These are phyloP conservation scores for Fusarium oxysporum DNA, from an alignment of 2,329 filamentous ascomycete genomes.

Conservation along the genomic window DNA sequence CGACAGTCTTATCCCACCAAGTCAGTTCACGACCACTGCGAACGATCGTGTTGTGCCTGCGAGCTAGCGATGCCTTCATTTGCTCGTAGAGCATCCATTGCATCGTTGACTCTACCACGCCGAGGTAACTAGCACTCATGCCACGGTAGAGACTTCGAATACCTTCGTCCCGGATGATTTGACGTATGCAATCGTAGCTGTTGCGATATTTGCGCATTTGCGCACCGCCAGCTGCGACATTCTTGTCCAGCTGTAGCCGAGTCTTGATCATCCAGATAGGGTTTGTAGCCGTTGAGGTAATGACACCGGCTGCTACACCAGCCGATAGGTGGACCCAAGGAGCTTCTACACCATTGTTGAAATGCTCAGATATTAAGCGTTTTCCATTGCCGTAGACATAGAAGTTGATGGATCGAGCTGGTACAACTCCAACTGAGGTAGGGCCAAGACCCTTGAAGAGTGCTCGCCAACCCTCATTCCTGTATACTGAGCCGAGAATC, in stretches of 20 bases:
- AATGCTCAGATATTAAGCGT: conserved; percentile 78
- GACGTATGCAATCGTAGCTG: conserved; percentile 85
- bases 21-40: conserved; percentile 71
- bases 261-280: conserved; percentile 98
- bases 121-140: conserved; percentile 90
- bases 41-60: conserved; percentile 69
- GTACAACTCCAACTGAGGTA: conserved; percentile 89
- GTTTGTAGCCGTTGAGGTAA: conserved; percentile 91
- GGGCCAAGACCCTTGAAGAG: conserved; percentile 94
- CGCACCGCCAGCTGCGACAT: conserved; percentile 70
- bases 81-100: conserved; percentile 97
- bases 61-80: conserved; percentile 80
- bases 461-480: conserved; percentile 83
- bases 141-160: conserved; percentile 87
- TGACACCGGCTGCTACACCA: conserved; percentile 81
- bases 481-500: conserved; percentile 84
- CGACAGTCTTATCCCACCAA: conserved; percentile 78
- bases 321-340: conserved; percentile 83
- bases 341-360: conserved; percentile 76
- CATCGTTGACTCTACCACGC: conserved; percentile 88
- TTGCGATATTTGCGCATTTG: conserved; percentile 81
- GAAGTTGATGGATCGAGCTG: conserved; percentile 92
- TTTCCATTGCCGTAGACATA: conserved; percentile 95
- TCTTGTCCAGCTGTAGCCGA: conserved; percentile 89
- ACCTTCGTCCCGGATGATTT: conserved; percentile 85